Base-by-base conservation (phyloP, 1,284 basidiomycete genomes). In the Naganishia cerealis region DNA sequence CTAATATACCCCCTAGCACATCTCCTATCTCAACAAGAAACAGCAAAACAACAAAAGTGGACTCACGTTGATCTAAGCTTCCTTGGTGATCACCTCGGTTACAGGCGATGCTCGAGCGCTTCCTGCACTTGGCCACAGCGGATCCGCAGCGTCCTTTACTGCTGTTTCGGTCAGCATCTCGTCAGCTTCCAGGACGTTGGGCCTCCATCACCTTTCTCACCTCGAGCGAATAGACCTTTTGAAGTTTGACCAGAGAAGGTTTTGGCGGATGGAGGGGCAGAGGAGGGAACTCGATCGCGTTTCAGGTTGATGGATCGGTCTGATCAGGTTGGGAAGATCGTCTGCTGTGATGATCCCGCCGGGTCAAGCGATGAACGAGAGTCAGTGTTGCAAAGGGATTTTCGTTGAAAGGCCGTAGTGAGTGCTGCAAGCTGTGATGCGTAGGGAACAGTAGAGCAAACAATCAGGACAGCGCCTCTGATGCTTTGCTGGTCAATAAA, bases 121-220 rank as follows among this genome's bases (percentile, higher is more conserved):
- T 6, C 2, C 5, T n/a, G 9, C n/a, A 33, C 24, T 24, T 24
- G 15, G 24, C 46, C 10, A 8, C 6, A 21, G 24, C n/a, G n/a
- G 26, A 43, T 54, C 50, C 18, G n/a, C 50, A 63, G 8, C 53
- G 39, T 63, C 61, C 61, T 63, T 63, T 63, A 38, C 9, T 38
- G 2, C 50, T 63, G 61, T 63, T 33, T 63, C 53, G n/a, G 52
- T 4, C 12, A 9, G 38, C 12, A 36, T 5, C 24, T 10, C 36
- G 26, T 62, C 48, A 62, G 48, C 39, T 13, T 4, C 12, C n/a
- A 50, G 6, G 18, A 8, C 10, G 7, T 29, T 58, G 33, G 24
- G 26, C 15, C 21, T 24, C 16, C 29, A 13, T 15, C 15, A 40
- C 40, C 7, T 12, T 16, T 6, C 29, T 33, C 29, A 33, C 29